Evolutionary conservation across 192 early-diverging fungal species (phyloP), one percentile per base, ranked within the genome.

Genomic region (Linnemannia exigua): DNA sequence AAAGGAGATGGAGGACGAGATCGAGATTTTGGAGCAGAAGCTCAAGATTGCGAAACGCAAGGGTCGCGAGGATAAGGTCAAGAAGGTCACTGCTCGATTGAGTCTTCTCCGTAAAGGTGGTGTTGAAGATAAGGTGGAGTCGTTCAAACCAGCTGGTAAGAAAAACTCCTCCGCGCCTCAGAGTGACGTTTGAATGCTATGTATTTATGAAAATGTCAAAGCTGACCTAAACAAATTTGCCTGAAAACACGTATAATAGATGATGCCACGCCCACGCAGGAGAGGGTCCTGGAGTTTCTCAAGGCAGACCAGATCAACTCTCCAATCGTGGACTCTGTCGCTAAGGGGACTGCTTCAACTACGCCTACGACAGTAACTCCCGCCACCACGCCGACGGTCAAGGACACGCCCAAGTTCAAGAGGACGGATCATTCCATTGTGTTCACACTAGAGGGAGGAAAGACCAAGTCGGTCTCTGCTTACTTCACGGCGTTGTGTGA

Each of bases 1-100:
- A 82, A 80, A 95, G 78, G 95, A 96, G 52, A 93, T 94, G 67
- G 96, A 98, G 92, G 98, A 99, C 87, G 94, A 98, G 85, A 96
- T 99, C 66, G 98, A 99, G 91, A 91, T 93, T 73, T 82, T 99
- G 79, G 97, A 99, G 89, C 98, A 99, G 77, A 99, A 99, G 84
- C 89, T 98, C 63, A 99, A 99, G 89, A 99, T 99, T 83, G 97
- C 97, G 0, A 92, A 90, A 58, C 91, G 97, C 47, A 99, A 99
- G 87, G 95, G 95, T 20, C 92, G 93, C 7, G 89, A 90, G 5
- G 98, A 98, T 22, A 99, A 99, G 84, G 92, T 96, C 0, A 92
- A 93, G 52, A 98, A 98, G 81, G 92, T 97, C 61, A 76, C 89
- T 20, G 93, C 92, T 63, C 95, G 96, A 76, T 83, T 98, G 25